Base-by-base conservation (phyloP, 768 basidiomycete genomes). In the Scleroderma citrinum region DNA sequence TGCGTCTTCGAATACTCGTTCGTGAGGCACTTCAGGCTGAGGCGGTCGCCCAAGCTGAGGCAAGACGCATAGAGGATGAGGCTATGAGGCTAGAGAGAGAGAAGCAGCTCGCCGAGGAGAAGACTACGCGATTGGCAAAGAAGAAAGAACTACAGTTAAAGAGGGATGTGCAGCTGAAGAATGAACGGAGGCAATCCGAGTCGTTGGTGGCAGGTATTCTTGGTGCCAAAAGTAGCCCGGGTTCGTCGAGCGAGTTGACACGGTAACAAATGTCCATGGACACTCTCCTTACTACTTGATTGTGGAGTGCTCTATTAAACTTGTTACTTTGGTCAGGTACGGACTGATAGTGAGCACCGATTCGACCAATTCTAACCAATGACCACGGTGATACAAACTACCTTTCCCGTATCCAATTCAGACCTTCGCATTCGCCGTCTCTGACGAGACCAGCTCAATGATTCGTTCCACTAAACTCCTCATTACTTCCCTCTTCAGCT, bases 401-500 rank as follows among this genome's bases (percentile, higher is more conserved):
- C 12, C 13, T 3, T 35, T 13, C 12, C n/a, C 34, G 34, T 14
- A n/a, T 35, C 4, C 12, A n/a, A 29, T 46, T 45, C 29, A 46
- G 23, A 20, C 8, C 47, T 13, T 60, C 50, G 38, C 51, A 52
- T 40, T 26, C 16, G 24, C 13, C 14, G 12, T 42, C 40, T 42
- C 40, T 42, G 24, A 29, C 8, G 64, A 62, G 34, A 69, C 57
- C 11, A 69, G 63, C 46, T 75, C 75, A 12, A 87, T 78, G 16
- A 91, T 76, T 56, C 68, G 72, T 51, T 79, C 80, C 8, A 94
- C 88, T 35, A 94, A 67, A 44, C 63, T 67, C 64, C 78, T 79
- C 80, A 94, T 82, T 30, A 82, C 73, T 26, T 84, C 81, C 3
- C 82, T 86, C 64, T 87, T 89, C 59, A 74, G 67, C 57, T 67